Evolutionary conservation across 306 rosid genomes (phyloP).

Genomic region (Calophaca sinica): DNA sequence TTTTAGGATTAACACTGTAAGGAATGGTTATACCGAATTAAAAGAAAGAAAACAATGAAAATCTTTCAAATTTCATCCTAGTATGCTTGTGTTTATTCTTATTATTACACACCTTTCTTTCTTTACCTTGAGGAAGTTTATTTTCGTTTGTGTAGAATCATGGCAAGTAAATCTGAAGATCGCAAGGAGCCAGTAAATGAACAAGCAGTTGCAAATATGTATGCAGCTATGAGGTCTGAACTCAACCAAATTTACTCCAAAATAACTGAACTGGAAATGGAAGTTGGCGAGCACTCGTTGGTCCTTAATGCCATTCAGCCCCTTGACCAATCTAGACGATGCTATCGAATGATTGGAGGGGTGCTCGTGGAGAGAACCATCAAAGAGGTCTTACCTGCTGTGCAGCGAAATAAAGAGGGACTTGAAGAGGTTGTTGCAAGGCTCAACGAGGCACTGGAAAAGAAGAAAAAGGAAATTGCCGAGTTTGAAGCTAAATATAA

Average conservation of each 20-base stretch:
- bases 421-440: slow-evolving; percentile 84
- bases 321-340: slow-evolving; percentile 84
- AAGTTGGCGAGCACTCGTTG: slow-evolving; percentile 84
- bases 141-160: slow-evolving; percentile 51
- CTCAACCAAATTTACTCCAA: slow-evolving; percentile 94
- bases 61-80: neutral
- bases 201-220: slow-evolving; percentile 85
- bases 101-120: neutral
- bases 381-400: slow-evolving; percentile 95
- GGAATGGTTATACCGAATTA: neutral
- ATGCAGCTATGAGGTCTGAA: slow-evolving; percentile 82
- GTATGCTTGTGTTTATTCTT: slow-evolving; percentile 13
- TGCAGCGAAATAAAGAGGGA: slow-evolving; percentile 90
- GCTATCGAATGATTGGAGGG: slow-evolving; percentile 97
- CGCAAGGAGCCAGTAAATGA: slow-evolving; percentile 80
- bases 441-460: slow-evolving; percentile 85
- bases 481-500: slow-evolving; percentile 91
- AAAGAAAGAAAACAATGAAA: slow-evolving; percentile 1
- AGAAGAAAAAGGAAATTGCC: slow-evolving; percentile 89
- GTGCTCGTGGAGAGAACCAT: slow-evolving; percentile 98
- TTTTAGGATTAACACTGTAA: neutral
- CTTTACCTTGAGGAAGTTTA: slow-evolving; percentile 20
- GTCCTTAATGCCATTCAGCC: slow-evolving; percentile 91
- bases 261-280: slow-evolving; percentile 97
- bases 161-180: slow-evolving; percentile 73